These are phyloP conservation scores for Ganoderma resinaceum DNA, from an alignment of 1,284 basidiomycete genomes.

Conservation along the genomic window DNA sequence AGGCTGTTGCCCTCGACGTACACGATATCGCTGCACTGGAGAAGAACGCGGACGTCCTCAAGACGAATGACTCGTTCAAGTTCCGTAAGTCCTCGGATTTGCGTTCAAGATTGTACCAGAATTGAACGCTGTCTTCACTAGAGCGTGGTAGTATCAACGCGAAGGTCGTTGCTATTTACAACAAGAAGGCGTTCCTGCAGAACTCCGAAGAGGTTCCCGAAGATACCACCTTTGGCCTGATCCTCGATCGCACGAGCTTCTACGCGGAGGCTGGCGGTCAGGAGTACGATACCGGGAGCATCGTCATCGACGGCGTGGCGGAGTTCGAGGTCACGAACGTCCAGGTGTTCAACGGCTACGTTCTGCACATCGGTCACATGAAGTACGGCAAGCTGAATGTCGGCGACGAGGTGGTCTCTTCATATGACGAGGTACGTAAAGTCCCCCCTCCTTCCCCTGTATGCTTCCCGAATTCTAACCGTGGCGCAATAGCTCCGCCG, in stretches of 20 bases:
- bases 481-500: conserved; percentile 72
- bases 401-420: conserved; percentile 74
- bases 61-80: conserved; percentile 94
- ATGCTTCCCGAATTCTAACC: conserved; percentile 9
- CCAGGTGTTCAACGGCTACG: conserved; percentile 87
- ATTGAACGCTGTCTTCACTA: conserved; percentile 39
- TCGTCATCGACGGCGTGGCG: conserved; percentile 90
- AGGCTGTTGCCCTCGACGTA: conserved; percentile 91
- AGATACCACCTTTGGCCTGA: conserved; percentile 79
- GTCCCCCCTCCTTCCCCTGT: background rate
- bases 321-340: conserved; percentile 96
- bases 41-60: conserved; percentile 81
- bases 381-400: conserved; percentile 78
- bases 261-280: conserved; percentile 99
- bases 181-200: conserved; percentile 77
- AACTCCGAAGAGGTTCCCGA: conserved; percentile 74
- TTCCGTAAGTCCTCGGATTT: conserved; percentile 69
- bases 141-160: conserved; percentile 81
- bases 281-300: conserved; percentile 95
- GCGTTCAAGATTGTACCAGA: too few relatives aligned
- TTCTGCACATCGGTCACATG: conserved; percentile 89
- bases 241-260: conserved; percentile 96
- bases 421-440: conserved; percentile 74
- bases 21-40: conserved; percentile 94
- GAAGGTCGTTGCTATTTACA: conserved; percentile 87